Evolutionary conservation across 2,329 filamentous ascomycete species (phyloP).

Genomic region (Chalaropsis thielavioides): DNA sequence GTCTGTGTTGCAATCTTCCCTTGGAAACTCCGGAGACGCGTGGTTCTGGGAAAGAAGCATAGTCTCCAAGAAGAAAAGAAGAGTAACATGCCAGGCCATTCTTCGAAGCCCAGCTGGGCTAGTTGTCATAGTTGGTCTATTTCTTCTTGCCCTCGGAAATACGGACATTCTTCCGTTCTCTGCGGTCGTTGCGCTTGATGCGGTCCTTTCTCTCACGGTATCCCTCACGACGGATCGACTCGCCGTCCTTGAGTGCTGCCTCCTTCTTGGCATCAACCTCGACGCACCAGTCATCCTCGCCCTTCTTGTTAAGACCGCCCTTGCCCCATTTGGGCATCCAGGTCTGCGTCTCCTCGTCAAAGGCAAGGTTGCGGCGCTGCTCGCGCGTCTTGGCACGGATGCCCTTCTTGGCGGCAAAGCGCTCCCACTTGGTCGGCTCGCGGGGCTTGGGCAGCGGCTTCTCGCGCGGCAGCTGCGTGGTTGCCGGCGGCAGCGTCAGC

Average conservation of each 20-base stretch:
- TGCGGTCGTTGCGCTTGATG: constrained; percentile 55
- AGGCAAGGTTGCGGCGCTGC: constrained; percentile 58
- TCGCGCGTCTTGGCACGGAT: constrained; percentile 81
- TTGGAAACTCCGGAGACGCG: neutral
- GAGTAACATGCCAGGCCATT: neutral
- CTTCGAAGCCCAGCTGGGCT: neutral
- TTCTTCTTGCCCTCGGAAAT: constrained; percentile 24
- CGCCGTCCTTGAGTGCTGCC: constrained; percentile 45
- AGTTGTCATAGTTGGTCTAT: constrained; percentile 7
- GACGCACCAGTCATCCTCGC: constrained; percentile 74
- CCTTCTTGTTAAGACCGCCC: constrained; percentile 75
- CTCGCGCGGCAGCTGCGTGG: constrained; percentile 68
- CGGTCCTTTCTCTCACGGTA: constrained; percentile 52
- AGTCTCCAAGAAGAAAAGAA: neutral
- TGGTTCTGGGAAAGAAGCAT: too few species aligned
- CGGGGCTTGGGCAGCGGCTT: constrained; percentile 77
- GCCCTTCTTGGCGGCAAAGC: constrained; percentile 92
- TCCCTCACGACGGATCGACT: constrained; percentile 46
- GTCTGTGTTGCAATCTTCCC: neutral
- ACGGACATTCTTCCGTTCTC: constrained; percentile 52
- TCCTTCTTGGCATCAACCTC: constrained; percentile 75
- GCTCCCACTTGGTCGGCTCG: constrained; percentile 83
- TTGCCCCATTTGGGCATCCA: constrained; percentile 96
- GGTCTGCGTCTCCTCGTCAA: constrained; percentile 69
- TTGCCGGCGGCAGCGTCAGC: constrained; percentile 56